Evolutionary conservation across 768 basidiomycete genomes (phyloP).

Genomic region (Boletus rufocinnamomeus): DNA sequence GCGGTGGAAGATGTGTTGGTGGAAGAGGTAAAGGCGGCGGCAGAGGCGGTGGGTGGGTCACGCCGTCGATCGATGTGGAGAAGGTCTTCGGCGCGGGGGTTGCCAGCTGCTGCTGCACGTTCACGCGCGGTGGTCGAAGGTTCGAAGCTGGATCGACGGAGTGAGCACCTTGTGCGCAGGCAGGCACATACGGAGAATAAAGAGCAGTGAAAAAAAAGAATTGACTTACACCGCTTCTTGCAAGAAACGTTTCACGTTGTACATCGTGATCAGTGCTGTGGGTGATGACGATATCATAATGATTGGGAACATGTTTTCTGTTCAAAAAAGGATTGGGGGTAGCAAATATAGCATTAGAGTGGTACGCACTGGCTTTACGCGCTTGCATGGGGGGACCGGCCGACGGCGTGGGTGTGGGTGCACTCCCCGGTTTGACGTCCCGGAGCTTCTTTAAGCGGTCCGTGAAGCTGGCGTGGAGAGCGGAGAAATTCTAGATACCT

Average conservation of each 20-base stretch:
- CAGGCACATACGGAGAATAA: background rate
- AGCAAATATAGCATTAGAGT: background rate
- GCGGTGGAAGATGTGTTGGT: constrained; percentile 4
- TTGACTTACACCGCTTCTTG: constrained; percentile 77
- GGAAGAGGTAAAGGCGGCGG: constrained; percentile 20
- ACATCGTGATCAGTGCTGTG: constrained; percentile 94
- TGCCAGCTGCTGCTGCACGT: constrained; percentile 68
- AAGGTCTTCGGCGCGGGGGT: constrained; percentile 75
- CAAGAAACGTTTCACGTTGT: constrained; percentile 93
- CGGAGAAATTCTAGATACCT: constrained; percentile 74
- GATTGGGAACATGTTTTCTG: constrained; percentile 84
- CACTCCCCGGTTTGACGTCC: constrained; percentile 59
- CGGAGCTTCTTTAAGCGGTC: constrained; percentile 81
- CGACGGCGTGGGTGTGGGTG: constrained; percentile 40
- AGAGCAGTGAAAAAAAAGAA: too few relatives aligned
- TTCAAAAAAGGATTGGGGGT: too few relatives aligned
- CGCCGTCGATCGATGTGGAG: constrained; percentile 85
- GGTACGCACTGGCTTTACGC: constrained; percentile 66
- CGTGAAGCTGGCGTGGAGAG: constrained; percentile 60
- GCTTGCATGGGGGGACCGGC: constrained; percentile 45
- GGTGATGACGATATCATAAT: constrained; percentile 96
- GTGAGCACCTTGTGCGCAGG: background rate
- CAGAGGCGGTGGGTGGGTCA: constrained; percentile 42
- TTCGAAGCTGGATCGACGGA: constrained; percentile 54
- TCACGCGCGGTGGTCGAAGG: constrained; percentile 73